phyloP scores from a whole-genome alignment of 352 stramenopile genomes.

The Globisporangium okanoganense region DNA sequence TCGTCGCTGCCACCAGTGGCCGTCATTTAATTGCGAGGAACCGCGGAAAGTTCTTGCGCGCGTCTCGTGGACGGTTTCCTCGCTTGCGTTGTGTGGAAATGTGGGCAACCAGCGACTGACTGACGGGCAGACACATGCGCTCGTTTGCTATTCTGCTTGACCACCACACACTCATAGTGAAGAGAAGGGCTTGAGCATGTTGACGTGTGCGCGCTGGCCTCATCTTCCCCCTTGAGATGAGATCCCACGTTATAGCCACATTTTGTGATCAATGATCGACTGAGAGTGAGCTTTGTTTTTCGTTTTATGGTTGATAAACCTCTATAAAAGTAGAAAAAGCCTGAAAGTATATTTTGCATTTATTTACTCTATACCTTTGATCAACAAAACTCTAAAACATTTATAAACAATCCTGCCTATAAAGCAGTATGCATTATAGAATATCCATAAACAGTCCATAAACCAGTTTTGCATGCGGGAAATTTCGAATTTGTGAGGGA shows the following conservation, averaged over 20 bases:
- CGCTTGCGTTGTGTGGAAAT: background rate
- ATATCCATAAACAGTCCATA: background rate
- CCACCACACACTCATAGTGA: background rate
- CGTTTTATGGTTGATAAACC: background rate
- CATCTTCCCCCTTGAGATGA: background rate
- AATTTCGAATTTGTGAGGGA: background rate
- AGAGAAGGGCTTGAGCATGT: background rate
- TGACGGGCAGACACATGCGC: background rate
- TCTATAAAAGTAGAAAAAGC: background rate
- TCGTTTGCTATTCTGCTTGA: background rate
- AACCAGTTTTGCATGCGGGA: background rate
- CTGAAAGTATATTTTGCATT: background rate
- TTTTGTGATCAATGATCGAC: background rate
- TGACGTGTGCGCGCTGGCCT: background rate
- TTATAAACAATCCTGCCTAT: background rate
- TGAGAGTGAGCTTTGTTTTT: background rate
- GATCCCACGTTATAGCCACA: background rate
- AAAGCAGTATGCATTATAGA: background rate
- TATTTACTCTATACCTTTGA: background rate
- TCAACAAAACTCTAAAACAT: background rate
- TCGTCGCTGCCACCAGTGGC: background rate
- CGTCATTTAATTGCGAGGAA: background rate
- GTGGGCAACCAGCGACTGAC: too few relatives aligned
- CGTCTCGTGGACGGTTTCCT: background rate
- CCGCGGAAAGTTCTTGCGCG: background rate